Conservation (phyloP, 148 eudicot genomes). For the Vaccinium corymbosum region DNA sequence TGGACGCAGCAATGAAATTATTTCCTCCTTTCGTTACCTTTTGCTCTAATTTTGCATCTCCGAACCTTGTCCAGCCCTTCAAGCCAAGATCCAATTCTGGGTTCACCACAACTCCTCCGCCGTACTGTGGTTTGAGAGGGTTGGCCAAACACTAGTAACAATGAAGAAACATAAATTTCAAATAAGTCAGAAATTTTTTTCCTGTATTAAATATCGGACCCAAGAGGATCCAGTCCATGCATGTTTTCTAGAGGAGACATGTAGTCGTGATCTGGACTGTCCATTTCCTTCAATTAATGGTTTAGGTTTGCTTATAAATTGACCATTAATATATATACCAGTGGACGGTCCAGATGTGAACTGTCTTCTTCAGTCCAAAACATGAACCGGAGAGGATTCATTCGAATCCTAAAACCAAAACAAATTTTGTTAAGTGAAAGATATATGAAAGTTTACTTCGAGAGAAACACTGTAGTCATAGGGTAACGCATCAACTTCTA, state of each 20-base stretch:
- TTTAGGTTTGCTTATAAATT: no score
- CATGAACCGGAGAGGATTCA: no score
- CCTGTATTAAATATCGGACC: no score
- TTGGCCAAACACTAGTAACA: slow-evolving; percentile 46
- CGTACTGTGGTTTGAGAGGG: slow-evolving; percentile 53
- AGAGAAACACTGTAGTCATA: slow-evolving; percentile 31
- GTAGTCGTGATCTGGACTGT: no score
- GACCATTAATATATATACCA: background rate
- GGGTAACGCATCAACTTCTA: slow-evolving; percentile 20
- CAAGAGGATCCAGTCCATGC: no score
- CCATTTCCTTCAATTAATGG: no score
- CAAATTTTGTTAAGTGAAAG: no score
- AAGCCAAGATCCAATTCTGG: slow-evolving; percentile 43
- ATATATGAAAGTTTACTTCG: slow-evolving; percentile 24
- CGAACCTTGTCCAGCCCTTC: slow-evolving; percentile 52
- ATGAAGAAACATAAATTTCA: background rate
- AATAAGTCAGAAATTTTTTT: background rate
- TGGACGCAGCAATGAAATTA: slow-evolving; percentile 38
- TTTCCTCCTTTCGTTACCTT: slow-evolving; percentile 34
- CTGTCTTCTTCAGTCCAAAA: no score
- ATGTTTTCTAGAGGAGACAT: no score
- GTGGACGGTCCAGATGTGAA: no score
- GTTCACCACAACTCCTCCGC: slow-evolving; percentile 51
- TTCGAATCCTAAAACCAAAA: background rate
- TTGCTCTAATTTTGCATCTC: slow-evolving; percentile 28